Base-by-base conservation (phyloP, 2,329 filamentous ascomycete species). In the Bipolaris sorokiniana region DNA sequence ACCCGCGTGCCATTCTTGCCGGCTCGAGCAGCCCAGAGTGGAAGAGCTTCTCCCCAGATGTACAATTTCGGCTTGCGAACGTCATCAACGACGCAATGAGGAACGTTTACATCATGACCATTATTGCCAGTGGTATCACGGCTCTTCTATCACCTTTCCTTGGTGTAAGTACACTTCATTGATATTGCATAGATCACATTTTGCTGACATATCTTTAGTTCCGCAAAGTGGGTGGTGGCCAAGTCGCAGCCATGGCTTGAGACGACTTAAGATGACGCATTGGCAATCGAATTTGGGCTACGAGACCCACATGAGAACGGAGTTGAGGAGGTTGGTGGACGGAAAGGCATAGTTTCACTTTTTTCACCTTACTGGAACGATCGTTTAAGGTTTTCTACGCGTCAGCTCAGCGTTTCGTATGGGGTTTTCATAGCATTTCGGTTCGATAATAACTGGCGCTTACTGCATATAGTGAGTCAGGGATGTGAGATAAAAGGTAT, bases 61-160 rank as follows among this genome's bases (percentile, higher is more conserved):
- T 47, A 15, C 45, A 54, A 36, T 9, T 11, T 4, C 50, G 40
- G 18, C 48, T 58, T 38, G 20, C 50, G 6, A 38, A 13, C n/a
- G 50, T 40, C 3, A 58, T 58, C 16, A 45, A 46, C 20, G 48
- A 51, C 28, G 47, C 51, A 3, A 55, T 56, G 13, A 48, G 47
- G 20, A 56, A 51, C 11, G 47, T 51, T 15, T 59, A 59, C 47
- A 42, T 42, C 42, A 42, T 59, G 26, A 37, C 46, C 20, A 47
- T 55, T 15, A 26, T 41, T 5, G 50, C 45, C 7, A 22, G 28
- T 48, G 45, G 31, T 36, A 3, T 48, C 45, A 37, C 31, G 15
- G 45, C 31, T 10, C 28, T 48, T 37, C 45, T 48, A 7, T 48
- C 45, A 10, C 45, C 45, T 7, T 37, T 37, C 31, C 45, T 48